A percentile compares a stretch with the other conserved stretches of the same genome.
Conservation (phyloP, 441 rosid species). For the Flueggea neowawraea region DNA sequence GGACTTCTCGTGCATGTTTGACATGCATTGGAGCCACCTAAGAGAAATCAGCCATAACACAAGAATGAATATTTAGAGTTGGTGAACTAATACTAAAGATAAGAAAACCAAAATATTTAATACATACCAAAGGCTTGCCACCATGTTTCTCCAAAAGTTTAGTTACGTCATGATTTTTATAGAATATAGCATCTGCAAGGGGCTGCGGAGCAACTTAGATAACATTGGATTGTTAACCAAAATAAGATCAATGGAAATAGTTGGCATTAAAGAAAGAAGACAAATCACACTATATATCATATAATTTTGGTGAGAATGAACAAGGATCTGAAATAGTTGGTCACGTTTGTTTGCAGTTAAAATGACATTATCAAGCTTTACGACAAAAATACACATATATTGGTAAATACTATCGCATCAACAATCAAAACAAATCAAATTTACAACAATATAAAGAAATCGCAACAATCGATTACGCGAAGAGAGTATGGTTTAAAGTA, state of each 20-base stretch:
- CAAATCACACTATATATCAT: neutral
- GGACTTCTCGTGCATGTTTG: conserved; percentile 78
- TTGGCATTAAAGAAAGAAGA: neutral
- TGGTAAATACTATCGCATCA: too few relatives aligned
- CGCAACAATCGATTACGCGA: too few relatives aligned
- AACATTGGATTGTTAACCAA: neutral
- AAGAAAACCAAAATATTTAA: conserved; percentile 3
- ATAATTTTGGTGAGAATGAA: too few relatives aligned
- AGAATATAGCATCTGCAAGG: conserved; percentile 84
- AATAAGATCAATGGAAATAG: neutral
- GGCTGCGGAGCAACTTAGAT: conserved; percentile 48
- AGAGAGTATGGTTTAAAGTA: neutral
- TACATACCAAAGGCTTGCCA: conserved; percentile 69
- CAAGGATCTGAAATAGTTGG: too few relatives aligned
- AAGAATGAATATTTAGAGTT: neutral
- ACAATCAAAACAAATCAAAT: too few relatives aligned
- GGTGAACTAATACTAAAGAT: neutral
- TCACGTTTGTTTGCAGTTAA: too few relatives aligned
- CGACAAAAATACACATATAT: too few relatives aligned
- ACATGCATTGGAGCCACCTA: conserved; percentile 97
- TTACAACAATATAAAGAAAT: too few relatives aligned
- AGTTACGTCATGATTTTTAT: conserved; percentile 73
- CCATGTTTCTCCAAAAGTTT: conserved; percentile 76
- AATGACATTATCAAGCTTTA: too few relatives aligned
- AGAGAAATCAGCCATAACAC: conserved; percentile 2